Evolutionary conservation across 495 filamentous ascomycete genomes (phyloP).

Genomic region (Parachaetomium inaequale): DNA sequence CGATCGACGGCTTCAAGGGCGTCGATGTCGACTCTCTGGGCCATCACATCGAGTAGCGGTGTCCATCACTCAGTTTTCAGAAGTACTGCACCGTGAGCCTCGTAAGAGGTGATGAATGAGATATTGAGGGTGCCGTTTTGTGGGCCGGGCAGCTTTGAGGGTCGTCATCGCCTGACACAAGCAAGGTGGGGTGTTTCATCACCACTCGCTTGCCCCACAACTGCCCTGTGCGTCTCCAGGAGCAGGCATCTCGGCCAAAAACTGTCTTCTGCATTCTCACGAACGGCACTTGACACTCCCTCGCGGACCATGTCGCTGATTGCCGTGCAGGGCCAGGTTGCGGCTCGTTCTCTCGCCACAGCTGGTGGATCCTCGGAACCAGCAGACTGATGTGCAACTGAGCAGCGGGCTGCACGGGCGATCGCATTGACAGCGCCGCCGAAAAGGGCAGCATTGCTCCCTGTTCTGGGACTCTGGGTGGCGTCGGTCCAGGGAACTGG

Average conservation of each 20-base stretch:
- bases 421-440: constrained; percentile 10
- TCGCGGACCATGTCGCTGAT: not conserved
- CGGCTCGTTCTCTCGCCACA: not conserved
- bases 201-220: not conserved
- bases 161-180: not conserved
- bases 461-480: not conserved
- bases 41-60: not conserved
- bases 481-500: not conserved
- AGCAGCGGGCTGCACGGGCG: constrained; percentile 6
- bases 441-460: not conserved
- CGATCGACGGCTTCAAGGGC: constrained; percentile 3
- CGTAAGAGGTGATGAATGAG: not conserved
- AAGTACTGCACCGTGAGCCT: not conserved
- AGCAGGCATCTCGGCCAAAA: not conserved
- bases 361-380: not conserved
- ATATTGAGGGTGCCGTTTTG: not conserved
- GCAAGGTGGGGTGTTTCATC: constrained; percentile 10
- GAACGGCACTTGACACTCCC: not conserved
- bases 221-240: not conserved
- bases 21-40: not conserved
- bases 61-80: not conserved
- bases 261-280: not conserved
- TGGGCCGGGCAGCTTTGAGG: not conserved
- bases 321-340: not conserved
- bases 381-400: constrained; percentile 21